phyloP scores from a whole-genome alignment of 1,284 basidiomycete species.

The Ceratobasidium sp. region DNA sequence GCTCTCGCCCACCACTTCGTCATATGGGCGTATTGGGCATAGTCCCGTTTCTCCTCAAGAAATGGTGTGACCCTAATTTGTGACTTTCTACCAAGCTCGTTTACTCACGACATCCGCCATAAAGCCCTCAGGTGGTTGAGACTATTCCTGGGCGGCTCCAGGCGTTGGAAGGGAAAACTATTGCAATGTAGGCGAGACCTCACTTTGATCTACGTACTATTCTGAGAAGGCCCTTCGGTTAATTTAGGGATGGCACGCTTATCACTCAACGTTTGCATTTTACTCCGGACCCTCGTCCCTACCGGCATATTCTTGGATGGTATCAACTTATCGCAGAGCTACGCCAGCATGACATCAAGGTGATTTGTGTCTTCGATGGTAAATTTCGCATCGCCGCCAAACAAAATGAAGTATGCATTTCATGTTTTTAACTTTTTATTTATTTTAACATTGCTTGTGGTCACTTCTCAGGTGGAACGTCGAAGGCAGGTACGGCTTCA shows the following conservation, averaged over 20 bases:
- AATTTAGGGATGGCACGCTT: constrained; percentile 79
- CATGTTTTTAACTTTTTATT: too few relatives aligned
- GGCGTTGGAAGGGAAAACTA: constrained; percentile 71
- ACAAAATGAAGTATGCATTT: constrained; percentile 69
- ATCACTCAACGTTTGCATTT: constrained; percentile 84
- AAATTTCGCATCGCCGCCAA: constrained; percentile 76
- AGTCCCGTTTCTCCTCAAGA: constrained; percentile 58
- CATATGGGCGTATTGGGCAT: constrained; percentile 60
- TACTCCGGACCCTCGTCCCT: constrained; percentile 69
- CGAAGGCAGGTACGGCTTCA: constrained; percentile 65
- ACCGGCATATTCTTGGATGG: constrained; percentile 82
- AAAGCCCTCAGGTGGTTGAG: constrained; percentile 76
- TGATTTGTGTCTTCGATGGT: constrained; percentile 84
- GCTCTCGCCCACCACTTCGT: not conserved
- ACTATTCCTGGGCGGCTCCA: constrained; percentile 72
- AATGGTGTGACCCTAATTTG: constrained; percentile 49
- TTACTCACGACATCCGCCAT: not conserved
- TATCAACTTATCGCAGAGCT: constrained; percentile 76
- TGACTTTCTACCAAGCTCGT: too few relatives aligned
- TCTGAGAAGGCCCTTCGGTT: not conserved
- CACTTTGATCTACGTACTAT: not conserved
- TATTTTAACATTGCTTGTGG: too few relatives aligned
- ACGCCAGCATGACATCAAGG: constrained; percentile 66
- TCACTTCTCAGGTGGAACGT: constrained; percentile 50
- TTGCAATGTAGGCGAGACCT: constrained; percentile 72